Evolutionary conservation across 495 filamentous ascomycete genomes (phyloP).

Genomic region (Aspergillus coremiiformis): DNA sequence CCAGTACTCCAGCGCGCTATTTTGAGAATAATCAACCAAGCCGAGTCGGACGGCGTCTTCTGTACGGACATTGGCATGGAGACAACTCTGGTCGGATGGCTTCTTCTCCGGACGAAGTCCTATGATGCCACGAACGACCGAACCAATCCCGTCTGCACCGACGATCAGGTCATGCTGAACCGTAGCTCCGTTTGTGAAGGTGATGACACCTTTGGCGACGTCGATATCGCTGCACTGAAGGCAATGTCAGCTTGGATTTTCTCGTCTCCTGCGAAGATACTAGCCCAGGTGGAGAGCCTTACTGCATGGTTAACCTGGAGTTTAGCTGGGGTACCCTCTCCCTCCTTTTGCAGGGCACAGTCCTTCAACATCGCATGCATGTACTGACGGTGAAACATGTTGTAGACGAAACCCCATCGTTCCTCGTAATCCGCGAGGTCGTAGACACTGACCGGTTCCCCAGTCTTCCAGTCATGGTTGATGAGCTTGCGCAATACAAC

Average conservation of each 20-base stretch:
- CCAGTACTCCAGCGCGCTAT: conserved; percentile 44
- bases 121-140: conserved; percentile 33
- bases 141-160: conserved; percentile 42
- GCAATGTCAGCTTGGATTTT: background rate
- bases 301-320: conserved; percentile 39
- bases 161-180: conserved; percentile 35
- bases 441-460: conserved; percentile 39
- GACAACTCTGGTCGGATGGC: conserved; percentile 39
- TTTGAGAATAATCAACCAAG: conserved; percentile 35
- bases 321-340: conserved; percentile 35
- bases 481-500: conserved; percentile 42
- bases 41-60: conserved; percentile 37
- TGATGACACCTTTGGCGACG: conserved; percentile 27
- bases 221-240: conserved; percentile 29
- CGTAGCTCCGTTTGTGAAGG: conserved; percentile 28
- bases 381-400: conserved; percentile 50
- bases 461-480: conserved; percentile 44
- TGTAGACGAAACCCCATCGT: conserved; percentile 41
- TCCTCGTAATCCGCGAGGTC: conserved; percentile 38
- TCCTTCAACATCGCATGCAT: conserved; percentile 50
- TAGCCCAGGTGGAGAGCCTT: background rate
- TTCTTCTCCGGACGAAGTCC: conserved; percentile 39
- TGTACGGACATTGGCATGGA: conserved; percentile 39
- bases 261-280: background rate
- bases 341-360: conserved; percentile 34